Evolutionary conservation across 140 eudicot species (phyloP).

Genomic region (Erigeron philadelphicus): DNA sequence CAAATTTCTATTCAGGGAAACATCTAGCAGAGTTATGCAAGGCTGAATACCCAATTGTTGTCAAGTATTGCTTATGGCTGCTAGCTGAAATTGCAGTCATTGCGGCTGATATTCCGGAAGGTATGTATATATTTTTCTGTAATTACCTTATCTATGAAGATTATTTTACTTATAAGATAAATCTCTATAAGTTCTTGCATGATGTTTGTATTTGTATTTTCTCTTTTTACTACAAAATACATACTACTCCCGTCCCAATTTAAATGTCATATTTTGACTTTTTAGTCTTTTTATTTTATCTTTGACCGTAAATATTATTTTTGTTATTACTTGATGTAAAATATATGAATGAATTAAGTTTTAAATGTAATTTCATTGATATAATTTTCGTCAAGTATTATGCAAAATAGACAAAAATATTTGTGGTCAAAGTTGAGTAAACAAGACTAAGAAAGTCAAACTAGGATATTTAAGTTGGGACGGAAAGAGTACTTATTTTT

Average conservation of each 20-base stretch:
- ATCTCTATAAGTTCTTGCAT: background rate
- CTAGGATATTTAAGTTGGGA: no score
- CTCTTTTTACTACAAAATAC: background rate
- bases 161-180: background rate
- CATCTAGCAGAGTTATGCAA: slow-evolving; percentile 80
- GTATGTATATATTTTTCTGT: slow-evolving; percentile 17
- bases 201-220: background rate
- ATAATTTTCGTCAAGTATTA: no score
- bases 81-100: slow-evolving; percentile 56
- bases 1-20: slow-evolving; percentile 61
- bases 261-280: no score
- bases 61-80: slow-evolving; percentile 50
- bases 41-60: slow-evolving; percentile 66
- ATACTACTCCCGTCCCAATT: no score
- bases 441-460: no score
- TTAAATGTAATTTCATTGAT: no score
- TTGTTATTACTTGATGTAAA: no score
- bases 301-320: background rate
- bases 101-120: slow-evolving; percentile 67
- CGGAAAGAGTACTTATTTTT: no score
- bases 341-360: no score
- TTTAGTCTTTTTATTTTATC: background rate
- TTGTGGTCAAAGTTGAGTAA: no score
- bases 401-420: no score
- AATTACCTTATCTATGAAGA: background rate